phyloP scores from a whole-genome alignment of 2,329 filamentous ascomycete species.

The Nannizziopsis barbatae region DNA sequence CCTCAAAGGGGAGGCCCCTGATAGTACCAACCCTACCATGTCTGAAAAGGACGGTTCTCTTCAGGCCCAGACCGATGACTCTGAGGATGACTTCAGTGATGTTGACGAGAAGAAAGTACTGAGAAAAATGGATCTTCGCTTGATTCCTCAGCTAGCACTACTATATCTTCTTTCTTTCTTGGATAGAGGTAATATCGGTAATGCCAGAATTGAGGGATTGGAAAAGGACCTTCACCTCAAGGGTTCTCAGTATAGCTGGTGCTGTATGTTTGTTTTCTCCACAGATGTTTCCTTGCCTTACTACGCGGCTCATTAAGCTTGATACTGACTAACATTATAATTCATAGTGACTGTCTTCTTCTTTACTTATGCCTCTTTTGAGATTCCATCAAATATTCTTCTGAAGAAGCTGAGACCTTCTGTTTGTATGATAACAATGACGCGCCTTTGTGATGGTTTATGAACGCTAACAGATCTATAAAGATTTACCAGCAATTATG shows the following conservation, averaged over 20 bases:
- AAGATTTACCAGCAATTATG: conserved; percentile 24
- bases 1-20: no score
- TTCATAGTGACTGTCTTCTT: conserved; percentile 20
- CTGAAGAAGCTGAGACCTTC: conserved; percentile 24
- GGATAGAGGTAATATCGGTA: conserved; percentile 23
- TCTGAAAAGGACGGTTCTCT: neutral
- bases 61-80: neutral
- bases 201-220: conserved; percentile 22
- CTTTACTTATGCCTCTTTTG: conserved; percentile 19
- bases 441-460: neutral
- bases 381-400: conserved; percentile 22
- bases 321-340: conserved; percentile 1
- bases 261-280: conserved; percentile 13
- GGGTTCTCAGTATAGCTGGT: conserved; percentile 22
- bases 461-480: neutral
- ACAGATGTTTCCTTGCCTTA: neutral
- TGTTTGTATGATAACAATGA: conserved; percentile 16
- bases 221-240: conserved; percentile 17
- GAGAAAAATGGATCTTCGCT: conserved; percentile 32
- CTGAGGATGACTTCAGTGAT: conserved; percentile 23
- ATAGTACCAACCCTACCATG: neutral
- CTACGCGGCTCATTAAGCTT: neutral
- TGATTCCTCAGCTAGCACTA: conserved; percentile 31
- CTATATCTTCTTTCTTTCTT: conserved; percentile 30
- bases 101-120: conserved; percentile 32